Conservation (phyloP, 257 asterid genomes). For the Henckelia pumila region DNA sequence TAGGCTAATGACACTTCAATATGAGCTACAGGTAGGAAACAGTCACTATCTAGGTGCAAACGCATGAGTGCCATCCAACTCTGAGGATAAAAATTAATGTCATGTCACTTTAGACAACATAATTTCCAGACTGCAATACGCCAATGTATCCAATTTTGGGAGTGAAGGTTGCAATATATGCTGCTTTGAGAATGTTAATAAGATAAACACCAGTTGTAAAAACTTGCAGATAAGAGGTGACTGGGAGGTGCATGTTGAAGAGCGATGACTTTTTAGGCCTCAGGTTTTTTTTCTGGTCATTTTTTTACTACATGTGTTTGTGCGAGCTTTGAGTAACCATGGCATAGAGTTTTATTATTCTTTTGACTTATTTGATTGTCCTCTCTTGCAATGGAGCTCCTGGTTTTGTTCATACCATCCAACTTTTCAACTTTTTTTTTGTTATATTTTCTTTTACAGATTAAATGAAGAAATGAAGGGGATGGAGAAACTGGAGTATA, state of each 20-base stretch:
- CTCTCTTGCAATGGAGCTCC: constrained; percentile 7
- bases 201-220: too few relatives aligned
- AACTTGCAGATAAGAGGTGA: background rate
- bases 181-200: too few relatives aligned
- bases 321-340: constrained; percentile 7
- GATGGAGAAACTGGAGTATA: constrained; percentile 30
- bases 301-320: background rate
- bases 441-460: constrained; percentile 43
- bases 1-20: too few relatives aligned
- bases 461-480: constrained; percentile 92
- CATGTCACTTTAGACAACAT: too few relatives aligned
- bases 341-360: background rate
- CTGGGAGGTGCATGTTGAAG: too few relatives aligned
- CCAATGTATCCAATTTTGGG: too few relatives aligned
- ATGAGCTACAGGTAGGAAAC: too few relatives aligned
- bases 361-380: background rate
- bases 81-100: too few relatives aligned
- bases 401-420: background rate
- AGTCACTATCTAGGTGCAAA: too few relatives aligned
- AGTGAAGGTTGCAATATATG: too few relatives aligned
- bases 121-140: too few relatives aligned
- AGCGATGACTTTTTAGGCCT: constrained; percentile 8
- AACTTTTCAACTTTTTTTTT: background rate
- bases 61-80: too few relatives aligned
- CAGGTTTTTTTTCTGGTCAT: background rate